Percentiles rank a stretch among this genome's conserved stretches.
phyloP scores from a whole-genome alignment of 257 asterid genomes.

The Solanum rostratum region DNA sequence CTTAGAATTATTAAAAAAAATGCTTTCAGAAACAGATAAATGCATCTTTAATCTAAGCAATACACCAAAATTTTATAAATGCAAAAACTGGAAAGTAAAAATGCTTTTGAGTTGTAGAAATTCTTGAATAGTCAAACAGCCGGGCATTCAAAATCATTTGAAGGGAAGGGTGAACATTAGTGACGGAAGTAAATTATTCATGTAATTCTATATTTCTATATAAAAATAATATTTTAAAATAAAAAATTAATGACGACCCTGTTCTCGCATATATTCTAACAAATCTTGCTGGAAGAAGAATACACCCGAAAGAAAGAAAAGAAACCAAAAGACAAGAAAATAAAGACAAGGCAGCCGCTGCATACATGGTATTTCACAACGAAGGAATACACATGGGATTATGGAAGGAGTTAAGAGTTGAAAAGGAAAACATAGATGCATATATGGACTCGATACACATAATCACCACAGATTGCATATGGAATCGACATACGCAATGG shows the following conservation, averaged over 20 bases:
- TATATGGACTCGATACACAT: not conserved
- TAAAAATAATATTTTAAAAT: not conserved
- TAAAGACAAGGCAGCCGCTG: not conserved
- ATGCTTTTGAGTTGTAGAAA: not conserved
- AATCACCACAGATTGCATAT: not conserved
- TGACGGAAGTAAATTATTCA: not conserved
- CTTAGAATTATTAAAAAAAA: not conserved
- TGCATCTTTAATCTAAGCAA: not conserved
- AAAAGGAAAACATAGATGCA: not conserved
- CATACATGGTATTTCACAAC: not conserved
- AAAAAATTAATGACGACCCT: not conserved
- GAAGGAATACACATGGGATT: not conserved
- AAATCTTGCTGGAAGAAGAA: not conserved
- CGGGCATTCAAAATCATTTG: not conserved
- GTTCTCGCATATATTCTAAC: not conserved
- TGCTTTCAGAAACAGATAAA: not conserved
- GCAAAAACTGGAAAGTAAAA: not conserved
- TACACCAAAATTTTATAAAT: not conserved
- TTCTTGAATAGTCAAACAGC: not conserved
- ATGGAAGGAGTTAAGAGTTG: not conserved
- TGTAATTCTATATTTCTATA: not conserved
- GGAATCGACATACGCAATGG: not conserved
- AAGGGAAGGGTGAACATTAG: not conserved
- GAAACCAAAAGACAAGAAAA: not conserved
- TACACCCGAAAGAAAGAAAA: not conserved